These are phyloP conservation scores for Fusarium guadeloupense DNA, from an alignment of 2,329 filamentous ascomycete genomes.

Conservation along the genomic window DNA sequence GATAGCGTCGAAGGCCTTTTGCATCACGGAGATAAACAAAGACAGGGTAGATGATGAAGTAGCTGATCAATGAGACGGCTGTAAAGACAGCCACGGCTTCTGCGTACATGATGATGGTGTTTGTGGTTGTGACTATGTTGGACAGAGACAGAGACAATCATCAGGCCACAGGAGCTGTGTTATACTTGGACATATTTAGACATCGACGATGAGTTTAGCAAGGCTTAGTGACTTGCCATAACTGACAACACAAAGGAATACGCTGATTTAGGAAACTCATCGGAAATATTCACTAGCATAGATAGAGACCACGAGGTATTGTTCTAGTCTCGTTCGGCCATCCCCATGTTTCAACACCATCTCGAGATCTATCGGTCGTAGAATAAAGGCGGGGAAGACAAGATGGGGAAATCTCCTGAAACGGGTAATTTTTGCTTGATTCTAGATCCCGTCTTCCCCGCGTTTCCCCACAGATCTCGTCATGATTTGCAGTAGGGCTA, in stretches of 20 bases:
- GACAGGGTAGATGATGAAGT: conserved; percentile 32
- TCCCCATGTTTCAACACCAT: background rate
- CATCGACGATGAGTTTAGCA: too few species aligned
- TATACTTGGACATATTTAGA: conserved; percentile 19
- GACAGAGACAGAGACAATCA: background rate
- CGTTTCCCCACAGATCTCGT: conserved; percentile 25
- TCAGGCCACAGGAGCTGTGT: background rate
- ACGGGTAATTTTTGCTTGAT: background rate
- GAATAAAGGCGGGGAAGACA: background rate
- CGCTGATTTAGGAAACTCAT: conserved; percentile 5
- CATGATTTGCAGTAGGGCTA: background rate
- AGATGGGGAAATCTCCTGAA: conserved; percentile 3
- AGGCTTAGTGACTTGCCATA: conserved; percentile 23
- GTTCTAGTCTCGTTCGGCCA: background rate
- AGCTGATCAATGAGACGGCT: conserved; percentile 11
- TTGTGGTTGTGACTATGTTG: background rate
- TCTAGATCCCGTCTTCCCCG: conserved; percentile 16
- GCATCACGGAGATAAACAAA: conserved; percentile 48
- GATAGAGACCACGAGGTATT: background rate
- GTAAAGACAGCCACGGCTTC: conserved; percentile 17
- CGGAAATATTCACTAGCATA: background rate
- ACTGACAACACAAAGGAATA: background rate
- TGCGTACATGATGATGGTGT: conserved; percentile 33
- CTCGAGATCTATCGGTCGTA: background rate
- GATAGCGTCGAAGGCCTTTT: conserved; percentile 43